Evolutionary conservation across 352 stramenopile species (phyloP).

Genomic region (Phytophthora tentaculata): DNA sequence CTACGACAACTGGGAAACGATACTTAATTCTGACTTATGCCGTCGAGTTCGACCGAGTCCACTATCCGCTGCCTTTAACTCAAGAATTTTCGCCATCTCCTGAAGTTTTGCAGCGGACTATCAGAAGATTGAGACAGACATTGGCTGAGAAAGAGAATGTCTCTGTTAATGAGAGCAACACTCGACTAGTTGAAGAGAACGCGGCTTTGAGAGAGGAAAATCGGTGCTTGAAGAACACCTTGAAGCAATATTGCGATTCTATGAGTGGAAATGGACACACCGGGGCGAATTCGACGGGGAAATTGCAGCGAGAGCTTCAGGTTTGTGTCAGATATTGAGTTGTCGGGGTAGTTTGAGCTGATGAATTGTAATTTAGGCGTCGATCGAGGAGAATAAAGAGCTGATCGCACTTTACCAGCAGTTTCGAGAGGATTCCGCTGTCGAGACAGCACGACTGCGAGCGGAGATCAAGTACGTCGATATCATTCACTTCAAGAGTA

Average conservation of each 20-base stretch:
- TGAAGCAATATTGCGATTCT: constrained; percentile 59
- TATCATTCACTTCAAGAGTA: background rate
- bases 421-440: constrained; percentile 57
- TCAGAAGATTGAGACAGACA: constrained; percentile 59
- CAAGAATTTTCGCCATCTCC: constrained; percentile 66
- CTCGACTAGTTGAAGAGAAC: constrained; percentile 48
- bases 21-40: constrained; percentile 95
- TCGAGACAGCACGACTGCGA: constrained; percentile 54
- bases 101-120: constrained; percentile 83
- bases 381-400: constrained; percentile 78
- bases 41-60: constrained; percentile 93
- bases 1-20: constrained; percentile 61
- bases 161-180: background rate
- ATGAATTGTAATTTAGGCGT: constrained; percentile 39
- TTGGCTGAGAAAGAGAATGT: constrained; percentile 25
- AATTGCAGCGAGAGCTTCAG: constrained; percentile 61
- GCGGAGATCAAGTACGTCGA: constrained; percentile 61
- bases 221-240: constrained; percentile 65
- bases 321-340: constrained; percentile 7
- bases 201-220: constrained; percentile 64
- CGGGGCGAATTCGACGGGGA: constrained; percentile 36
- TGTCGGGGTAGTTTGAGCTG: background rate
- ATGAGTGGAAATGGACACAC: constrained; percentile 10
- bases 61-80: constrained; percentile 92
- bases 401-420: constrained; percentile 78